These are phyloP conservation scores for Capronia epimyces DNA, from an alignment of 2,329 filamentous ascomycete species.

Conservation along the genomic window DNA sequence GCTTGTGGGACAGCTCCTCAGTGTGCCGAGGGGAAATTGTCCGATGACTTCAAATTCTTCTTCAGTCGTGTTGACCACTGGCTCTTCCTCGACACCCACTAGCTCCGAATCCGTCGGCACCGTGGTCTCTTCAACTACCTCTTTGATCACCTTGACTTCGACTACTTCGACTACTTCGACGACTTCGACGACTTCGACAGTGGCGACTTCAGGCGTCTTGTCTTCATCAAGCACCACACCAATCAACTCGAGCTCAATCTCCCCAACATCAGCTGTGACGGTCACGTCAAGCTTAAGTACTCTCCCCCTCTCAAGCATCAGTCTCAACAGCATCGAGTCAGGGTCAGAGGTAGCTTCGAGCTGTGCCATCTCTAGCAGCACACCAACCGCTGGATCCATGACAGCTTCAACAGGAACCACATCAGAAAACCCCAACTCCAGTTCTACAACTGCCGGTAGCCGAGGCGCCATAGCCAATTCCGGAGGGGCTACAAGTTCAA, in stretches of 20 bases:
- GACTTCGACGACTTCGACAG: conserved; percentile 3
- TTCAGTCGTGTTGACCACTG: conserved; percentile 2
- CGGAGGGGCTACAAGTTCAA: not conserved
- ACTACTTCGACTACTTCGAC: not conserved
- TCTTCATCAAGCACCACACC: not conserved
- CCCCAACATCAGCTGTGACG: not conserved
- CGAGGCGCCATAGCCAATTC: not conserved
- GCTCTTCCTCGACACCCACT: not conserved
- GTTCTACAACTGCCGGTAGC: not conserved
- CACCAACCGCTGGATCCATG: not conserved
- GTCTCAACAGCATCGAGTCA: conserved; percentile 4
- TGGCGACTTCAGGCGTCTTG: not conserved
- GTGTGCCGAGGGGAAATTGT: conserved; percentile 20
- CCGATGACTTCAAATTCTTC: conserved; percentile 11
- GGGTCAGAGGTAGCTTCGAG: not conserved
- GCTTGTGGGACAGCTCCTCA: conserved; percentile 19
- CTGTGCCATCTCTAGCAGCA: not conserved
- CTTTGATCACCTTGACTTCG: conserved; percentile 1
- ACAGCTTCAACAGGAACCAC: not conserved
- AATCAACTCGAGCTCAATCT: not conserved
- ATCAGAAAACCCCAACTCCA: not conserved
- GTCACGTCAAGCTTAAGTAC: conserved; percentile 3
- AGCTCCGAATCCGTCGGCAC: not conserved
- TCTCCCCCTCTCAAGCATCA: not conserved
- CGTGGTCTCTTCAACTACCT: not conserved